Evolutionary conservation across 148 eudicot genomes (phyloP).

Genomic region (Chenopodium album): DNA sequence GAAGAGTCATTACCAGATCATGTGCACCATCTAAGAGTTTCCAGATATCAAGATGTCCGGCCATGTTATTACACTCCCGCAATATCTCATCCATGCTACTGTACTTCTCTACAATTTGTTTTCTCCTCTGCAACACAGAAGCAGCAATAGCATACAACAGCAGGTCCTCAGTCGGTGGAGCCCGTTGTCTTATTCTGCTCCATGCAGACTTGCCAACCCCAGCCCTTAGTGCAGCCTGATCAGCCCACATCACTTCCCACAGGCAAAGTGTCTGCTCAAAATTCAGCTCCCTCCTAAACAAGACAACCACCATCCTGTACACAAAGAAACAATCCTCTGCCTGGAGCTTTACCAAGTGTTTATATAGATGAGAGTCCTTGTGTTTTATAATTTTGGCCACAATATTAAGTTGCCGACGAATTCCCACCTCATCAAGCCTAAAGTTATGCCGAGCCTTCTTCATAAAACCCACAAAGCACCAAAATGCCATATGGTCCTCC

Average conservation of each 20-base stretch:
- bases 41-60: constrained; percentile 96
- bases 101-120: constrained; percentile 81
- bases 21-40: constrained; percentile 93
- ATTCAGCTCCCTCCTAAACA: constrained; percentile 81
- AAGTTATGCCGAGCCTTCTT: constrained; percentile 94
- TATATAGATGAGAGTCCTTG: constrained; percentile 90
- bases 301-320: constrained; percentile 96
- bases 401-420: constrained; percentile 68
- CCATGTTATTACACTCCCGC: constrained; percentile 90
- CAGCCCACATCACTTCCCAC: constrained; percentile 99
- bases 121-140: constrained; percentile 87
- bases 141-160: constrained; percentile 91
- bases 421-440: constrained; percentile 93
- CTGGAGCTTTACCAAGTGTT: constrained; percentile 82
- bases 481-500: constrained; percentile 89
- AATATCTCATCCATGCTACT: constrained; percentile 96
- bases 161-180: constrained; percentile 94
- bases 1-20: constrained; percentile 79
- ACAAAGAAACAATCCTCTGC: constrained; percentile 98
- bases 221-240: constrained; percentile 88
- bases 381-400: constrained; percentile 84
- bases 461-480: constrained; percentile 99
- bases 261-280: constrained; percentile 91
- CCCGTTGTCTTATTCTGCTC: constrained; percentile 86
- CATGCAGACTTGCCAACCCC: constrained; percentile 88